Percentiles rank a stretch among this genome's conserved stretches.
Evolutionary conservation across 2,329 filamentous ascomycete genomes (phyloP).

Genomic region (Hypoxylon sp.): DNA sequence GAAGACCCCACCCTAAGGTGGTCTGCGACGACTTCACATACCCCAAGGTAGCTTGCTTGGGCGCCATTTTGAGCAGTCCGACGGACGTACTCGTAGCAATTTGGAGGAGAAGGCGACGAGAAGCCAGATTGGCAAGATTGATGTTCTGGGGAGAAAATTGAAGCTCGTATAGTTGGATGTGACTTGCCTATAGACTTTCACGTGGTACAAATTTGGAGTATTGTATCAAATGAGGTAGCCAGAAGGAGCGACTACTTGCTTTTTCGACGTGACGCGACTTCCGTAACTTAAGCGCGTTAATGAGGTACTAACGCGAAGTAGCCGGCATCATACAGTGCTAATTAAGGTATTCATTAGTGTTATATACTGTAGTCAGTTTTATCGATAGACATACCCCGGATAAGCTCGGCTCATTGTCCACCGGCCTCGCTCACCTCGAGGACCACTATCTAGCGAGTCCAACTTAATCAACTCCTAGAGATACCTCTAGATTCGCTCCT

Average conservation of each 20-base stretch:
- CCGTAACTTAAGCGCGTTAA: slow-evolving; percentile 44
- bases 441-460: neutral
- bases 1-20: slow-evolving; percentile 52
- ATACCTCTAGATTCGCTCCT: neutral
- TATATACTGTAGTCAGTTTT: slow-evolving; percentile 18
- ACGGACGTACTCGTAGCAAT: slow-evolving; percentile 47
- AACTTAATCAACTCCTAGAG: neutral
- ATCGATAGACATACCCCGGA: slow-evolving; percentile 35
- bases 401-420: slow-evolving; percentile 15
- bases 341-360: neutral
- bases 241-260: slow-evolving; percentile 23
- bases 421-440: slow-evolving; percentile 4
- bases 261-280: slow-evolving; percentile 39
- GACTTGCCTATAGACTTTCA: slow-evolving; percentile 18
- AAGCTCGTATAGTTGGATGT: slow-evolving; percentile 7
- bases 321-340: slow-evolving; percentile 35
- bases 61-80: slow-evolving; percentile 50
- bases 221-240: slow-evolving; percentile 13
- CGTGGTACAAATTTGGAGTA: slow-evolving; percentile 23
- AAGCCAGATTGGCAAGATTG: slow-evolving; percentile 46
- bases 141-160: slow-evolving; percentile 16
- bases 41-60: slow-evolving; percentile 54
- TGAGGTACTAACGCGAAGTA: slow-evolving; percentile 44
- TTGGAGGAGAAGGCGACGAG: slow-evolving; percentile 42
- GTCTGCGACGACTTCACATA: slow-evolving; percentile 54